Evolutionary conservation across 2,329 filamentous ascomycete genomes (phyloP).

Genomic region (Sporothrix variecibatus): DNA sequence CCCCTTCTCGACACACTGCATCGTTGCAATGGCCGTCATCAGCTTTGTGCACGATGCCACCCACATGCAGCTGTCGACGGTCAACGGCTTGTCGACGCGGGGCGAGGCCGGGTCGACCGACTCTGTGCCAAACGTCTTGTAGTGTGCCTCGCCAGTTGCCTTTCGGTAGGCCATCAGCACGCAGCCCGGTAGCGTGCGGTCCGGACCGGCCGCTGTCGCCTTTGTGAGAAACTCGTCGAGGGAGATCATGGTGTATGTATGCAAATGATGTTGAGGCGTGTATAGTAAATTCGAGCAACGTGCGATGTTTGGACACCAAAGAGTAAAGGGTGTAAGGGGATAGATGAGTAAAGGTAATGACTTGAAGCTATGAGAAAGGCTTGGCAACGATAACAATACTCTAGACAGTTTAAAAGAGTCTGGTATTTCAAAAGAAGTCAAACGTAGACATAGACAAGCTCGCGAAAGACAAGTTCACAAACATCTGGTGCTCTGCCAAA

Average conservation of each 20-base stretch:
- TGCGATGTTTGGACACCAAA: not conserved
- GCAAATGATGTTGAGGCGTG: not conserved
- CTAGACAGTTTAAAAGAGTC: not conserved
- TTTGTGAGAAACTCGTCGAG: not conserved
- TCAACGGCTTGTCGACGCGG: not conserved
- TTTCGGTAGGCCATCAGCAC: conserved; percentile 3
- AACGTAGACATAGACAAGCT: no score
- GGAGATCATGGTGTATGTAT: not conserved
- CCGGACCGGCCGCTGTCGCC: not conserved
- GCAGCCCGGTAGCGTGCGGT: not conserved
- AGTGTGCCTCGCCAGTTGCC: not conserved
- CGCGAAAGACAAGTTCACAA: no score
- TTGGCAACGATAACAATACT: not conserved
- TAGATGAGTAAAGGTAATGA: no score
- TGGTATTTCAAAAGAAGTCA: no score
- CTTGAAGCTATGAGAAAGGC: no score
- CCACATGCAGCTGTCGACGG: conserved; percentile 15
- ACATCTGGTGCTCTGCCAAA: no score
- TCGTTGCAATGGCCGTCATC: conserved; percentile 13
- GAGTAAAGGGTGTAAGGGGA: no score
- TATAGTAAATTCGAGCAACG: not conserved
- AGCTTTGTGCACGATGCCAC: conserved; percentile 15
- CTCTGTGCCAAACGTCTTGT: conserved; percentile 9
- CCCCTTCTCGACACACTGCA: conserved; percentile 3
- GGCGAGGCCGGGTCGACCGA: conserved; percentile 2